Percentiles rank a stretch among this genome's conserved stretches.
Conservation (phyloP, 352 stramenopile species). For the Pythium guiyangense region DNA sequence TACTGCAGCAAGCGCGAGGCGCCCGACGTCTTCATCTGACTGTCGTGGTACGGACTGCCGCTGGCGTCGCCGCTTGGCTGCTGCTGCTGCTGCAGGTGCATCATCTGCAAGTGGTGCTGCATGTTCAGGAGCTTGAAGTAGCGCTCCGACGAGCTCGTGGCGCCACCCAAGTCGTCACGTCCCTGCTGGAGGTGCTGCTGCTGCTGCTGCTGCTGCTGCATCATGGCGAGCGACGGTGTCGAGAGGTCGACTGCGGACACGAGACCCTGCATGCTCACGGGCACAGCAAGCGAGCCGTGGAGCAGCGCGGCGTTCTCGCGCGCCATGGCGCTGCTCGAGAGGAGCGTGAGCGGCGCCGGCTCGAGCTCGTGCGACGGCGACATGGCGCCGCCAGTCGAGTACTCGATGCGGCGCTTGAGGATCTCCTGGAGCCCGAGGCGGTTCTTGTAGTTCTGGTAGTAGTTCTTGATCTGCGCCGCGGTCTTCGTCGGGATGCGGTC, state of each 20-base stretch:
- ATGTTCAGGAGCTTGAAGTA: constrained; percentile 85
- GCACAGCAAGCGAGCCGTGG: constrained; percentile 1
- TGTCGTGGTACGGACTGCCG: constrained; percentile 47
- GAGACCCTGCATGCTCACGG: constrained; percentile 9
- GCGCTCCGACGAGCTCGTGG: constrained; percentile 52
- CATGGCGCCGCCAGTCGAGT: constrained; percentile 4
- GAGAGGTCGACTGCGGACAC: constrained; percentile 10
- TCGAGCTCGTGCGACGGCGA: constrained; percentile 7
- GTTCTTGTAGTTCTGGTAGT: constrained; percentile 94
- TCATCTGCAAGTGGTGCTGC: constrained; percentile 85
- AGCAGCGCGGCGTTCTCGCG: not conserved
- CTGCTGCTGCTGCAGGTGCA: constrained; percentile 83
- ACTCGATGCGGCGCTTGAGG: constrained; percentile 74
- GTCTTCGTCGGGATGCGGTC: constrained; percentile 89
- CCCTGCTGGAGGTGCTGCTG: constrained; percentile 34
- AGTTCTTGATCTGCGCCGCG: constrained; percentile 90
- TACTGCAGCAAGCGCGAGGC: constrained; percentile 39
- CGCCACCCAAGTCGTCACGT: constrained; percentile 33
- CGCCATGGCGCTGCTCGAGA: constrained; percentile 2
- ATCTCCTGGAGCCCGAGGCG: constrained; percentile 85
- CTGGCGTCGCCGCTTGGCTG: constrained; percentile 41
- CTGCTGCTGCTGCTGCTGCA: constrained; percentile 34
- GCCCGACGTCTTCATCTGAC: constrained; percentile 31
- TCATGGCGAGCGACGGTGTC: constrained; percentile 20
- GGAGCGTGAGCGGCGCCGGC: constrained; percentile 10